Evolutionary conservation across 1,139 yeast species (phyloP), one percentile per base, ranked within the genome.

Genomic region (Hyphopichia burtonii): DNA sequence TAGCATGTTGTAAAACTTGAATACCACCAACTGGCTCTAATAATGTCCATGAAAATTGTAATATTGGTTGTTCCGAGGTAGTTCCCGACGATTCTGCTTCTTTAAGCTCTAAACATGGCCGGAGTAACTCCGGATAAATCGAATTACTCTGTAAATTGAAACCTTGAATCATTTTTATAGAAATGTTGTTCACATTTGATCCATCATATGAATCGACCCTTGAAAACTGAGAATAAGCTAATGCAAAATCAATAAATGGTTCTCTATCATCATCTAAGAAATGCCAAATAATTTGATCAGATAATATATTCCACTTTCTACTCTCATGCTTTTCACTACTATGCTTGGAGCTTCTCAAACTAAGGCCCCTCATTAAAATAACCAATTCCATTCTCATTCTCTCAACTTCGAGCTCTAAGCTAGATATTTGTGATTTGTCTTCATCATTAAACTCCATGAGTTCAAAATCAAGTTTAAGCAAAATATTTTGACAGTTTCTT

Each of bases 11-110:
- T 56, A 74, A 60, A 25, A 88, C 80, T 0, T 83, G 75, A 38
- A 90, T 90, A 2, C 97, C 97, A 4, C 96, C 97, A 42, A 90
- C 86, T 0, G 95, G 88, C 32, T 80, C 83, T 37, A 85, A 68
- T 76, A 84, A 73, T 8, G 78, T 75, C 97, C 97, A 90, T 14
- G 73, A 68, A 40, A 86, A 67, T 31, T 68, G 62, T 11, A 87
- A 66, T 49, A 87, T 54, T 1, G 80, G 75, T 2, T 39, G 41
- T 3, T 44, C 41, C 4, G 27, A 17, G 15, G 30, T 36, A 8
- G 36, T 40, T 16, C 17, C n/a, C 7, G 40, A 23, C 2, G 34
- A 38, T 10, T 20, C 28, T n/a, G 19, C 17, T 10, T 18, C 25
- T n/a, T 46, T 45, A 7, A 39, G 42, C 2, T 56, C 61, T 25